Percentiles rank a stretch among this genome's conserved stretches.
Conservation (phyloP, 257 asterid genomes). For the Striga asiatica region DNA sequence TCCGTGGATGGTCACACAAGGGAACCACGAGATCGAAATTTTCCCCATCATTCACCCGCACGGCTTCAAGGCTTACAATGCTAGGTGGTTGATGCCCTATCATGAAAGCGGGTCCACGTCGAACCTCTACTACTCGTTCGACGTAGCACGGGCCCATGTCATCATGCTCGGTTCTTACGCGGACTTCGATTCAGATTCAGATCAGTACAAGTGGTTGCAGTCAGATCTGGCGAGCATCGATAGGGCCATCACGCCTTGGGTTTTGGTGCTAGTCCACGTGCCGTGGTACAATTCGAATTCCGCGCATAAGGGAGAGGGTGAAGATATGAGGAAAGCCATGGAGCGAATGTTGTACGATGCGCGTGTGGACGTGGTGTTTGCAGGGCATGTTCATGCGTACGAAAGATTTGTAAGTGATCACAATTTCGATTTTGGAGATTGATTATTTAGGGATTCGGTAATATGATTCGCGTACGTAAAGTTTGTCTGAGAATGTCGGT, state of each 20-base stretch:
- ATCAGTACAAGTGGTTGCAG: slow-evolving; percentile 60
- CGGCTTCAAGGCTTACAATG: slow-evolving; percentile 61
- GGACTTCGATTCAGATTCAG: slow-evolving; percentile 41
- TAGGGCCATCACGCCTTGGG: slow-evolving; percentile 57
- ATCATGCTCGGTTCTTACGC: slow-evolving; percentile 77
- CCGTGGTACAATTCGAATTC: slow-evolving; percentile 65
- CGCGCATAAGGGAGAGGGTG: neutral
- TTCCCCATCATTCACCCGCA: slow-evolving; percentile 48
- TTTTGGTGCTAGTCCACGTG: slow-evolving; percentile 51
- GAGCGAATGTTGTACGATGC: neutral
- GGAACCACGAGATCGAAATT: slow-evolving; percentile 69
- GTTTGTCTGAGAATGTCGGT: neutral
- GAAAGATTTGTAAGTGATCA: neutral
- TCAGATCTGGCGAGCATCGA: slow-evolving; percentile 43
- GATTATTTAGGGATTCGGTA: neutral
- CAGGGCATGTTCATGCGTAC: slow-evolving; percentile 2
- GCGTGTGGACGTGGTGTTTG: neutral
- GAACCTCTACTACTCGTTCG: slow-evolving; percentile 67
- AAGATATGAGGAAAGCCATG: neutral
- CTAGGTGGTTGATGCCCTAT: slow-evolving; percentile 76
- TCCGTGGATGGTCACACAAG: slow-evolving; percentile 92
- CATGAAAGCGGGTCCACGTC: slow-evolving; percentile 48
- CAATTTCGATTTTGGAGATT: too few relatives aligned
- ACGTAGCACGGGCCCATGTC: slow-evolving; percentile 47
- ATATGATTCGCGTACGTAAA: neutral